Percentiles rank a stretch among this genome's conserved stretches.
These are phyloP conservation scores for Collybiopsis luxurians DNA, from an alignment of 768 basidiomycete species.

Conservation along the genomic window DNA sequence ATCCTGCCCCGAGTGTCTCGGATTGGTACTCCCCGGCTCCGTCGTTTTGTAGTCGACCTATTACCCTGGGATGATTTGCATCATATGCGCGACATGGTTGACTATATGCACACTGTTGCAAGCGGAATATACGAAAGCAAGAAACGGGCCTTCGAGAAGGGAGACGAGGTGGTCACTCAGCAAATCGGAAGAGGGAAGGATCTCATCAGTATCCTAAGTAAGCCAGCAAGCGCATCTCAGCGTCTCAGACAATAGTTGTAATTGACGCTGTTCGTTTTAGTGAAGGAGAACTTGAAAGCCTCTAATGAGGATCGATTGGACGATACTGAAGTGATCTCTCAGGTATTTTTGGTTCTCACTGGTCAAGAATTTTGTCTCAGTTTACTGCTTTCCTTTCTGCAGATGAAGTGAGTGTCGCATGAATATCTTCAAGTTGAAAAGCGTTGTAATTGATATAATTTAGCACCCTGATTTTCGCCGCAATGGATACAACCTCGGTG, in stretches of 20 bases:
- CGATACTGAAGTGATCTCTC: constrained; percentile 32
- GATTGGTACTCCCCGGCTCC: constrained; percentile 23
- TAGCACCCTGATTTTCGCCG: constrained; percentile 38
- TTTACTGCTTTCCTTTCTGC: not conserved
- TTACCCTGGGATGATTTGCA: constrained; percentile 22
- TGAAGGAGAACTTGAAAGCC: constrained; percentile 33
- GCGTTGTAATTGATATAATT: no score
- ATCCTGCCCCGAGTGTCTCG: constrained; percentile 18
- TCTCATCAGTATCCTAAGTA: constrained; percentile 33
- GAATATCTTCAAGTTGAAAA: not conserved
- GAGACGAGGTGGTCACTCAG: constrained; percentile 21
- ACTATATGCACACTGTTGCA: constrained; percentile 24
- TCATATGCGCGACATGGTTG: constrained; percentile 22
- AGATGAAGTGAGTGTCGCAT: constrained; percentile 5
- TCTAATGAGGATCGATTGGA: constrained; percentile 25
- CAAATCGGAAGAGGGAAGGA: constrained; percentile 32
- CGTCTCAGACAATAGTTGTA: no score
- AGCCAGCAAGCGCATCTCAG: no score
- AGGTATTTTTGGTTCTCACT: constrained; percentile 20
- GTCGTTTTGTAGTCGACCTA: constrained; percentile 19
- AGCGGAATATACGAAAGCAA: constrained; percentile 24
- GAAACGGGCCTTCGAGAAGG: constrained; percentile 21
- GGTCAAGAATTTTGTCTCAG: no score
- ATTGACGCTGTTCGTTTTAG: constrained; percentile 15
- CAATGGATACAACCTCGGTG: constrained; percentile 40